Evolutionary conservation across 2,329 filamentous ascomycete genomes (phyloP).

Genomic region (Phyllosticta ampelicida): DNA sequence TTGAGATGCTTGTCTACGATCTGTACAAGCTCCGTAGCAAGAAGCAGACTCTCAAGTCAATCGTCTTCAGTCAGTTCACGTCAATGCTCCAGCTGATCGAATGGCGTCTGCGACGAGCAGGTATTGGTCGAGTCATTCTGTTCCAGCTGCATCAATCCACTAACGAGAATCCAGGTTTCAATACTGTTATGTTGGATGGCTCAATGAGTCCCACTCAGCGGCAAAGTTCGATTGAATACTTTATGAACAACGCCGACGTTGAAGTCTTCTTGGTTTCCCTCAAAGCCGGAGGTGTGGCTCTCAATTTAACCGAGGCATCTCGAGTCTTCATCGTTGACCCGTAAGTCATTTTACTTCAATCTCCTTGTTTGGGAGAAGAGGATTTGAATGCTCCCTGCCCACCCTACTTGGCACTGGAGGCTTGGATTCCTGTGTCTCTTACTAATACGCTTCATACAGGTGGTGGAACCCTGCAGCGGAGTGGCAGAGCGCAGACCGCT

Average conservation of each 20-base stretch:
- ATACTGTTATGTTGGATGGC: constrained; percentile 95
- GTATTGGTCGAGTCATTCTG: too few relatives aligned
- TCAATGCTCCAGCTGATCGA: constrained; percentile 96
- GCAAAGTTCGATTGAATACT: constrained; percentile 87
- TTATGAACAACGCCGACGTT: constrained; percentile 89
- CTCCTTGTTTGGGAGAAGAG: neutral
- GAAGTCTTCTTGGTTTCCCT: constrained; percentile 94
- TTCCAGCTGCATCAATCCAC: too few relatives aligned
- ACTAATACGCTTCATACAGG: constrained; percentile 35
- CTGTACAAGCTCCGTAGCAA: constrained; percentile 84
- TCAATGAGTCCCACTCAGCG: constrained; percentile 93
- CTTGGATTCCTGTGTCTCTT: neutral
- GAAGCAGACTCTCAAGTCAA: constrained; percentile 89
- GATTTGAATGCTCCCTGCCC: neutral
- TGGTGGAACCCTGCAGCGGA: constrained; percentile 99
- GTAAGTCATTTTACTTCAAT: constrained; percentile 42
- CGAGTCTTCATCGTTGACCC: constrained; percentile 94
- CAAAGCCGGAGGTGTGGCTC: constrained; percentile 88
- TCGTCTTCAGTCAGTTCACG: constrained; percentile 95
- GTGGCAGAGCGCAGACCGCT: constrained; percentile 86
- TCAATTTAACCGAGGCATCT: constrained; percentile 91
- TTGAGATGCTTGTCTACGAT: constrained; percentile 90
- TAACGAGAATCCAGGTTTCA: too few relatives aligned
- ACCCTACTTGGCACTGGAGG: neutral
- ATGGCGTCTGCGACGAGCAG: constrained; percentile 89